phyloP scores from a whole-genome alignment of 2,329 filamentous ascomycete genomes.

The Venturia nashicola region DNA sequence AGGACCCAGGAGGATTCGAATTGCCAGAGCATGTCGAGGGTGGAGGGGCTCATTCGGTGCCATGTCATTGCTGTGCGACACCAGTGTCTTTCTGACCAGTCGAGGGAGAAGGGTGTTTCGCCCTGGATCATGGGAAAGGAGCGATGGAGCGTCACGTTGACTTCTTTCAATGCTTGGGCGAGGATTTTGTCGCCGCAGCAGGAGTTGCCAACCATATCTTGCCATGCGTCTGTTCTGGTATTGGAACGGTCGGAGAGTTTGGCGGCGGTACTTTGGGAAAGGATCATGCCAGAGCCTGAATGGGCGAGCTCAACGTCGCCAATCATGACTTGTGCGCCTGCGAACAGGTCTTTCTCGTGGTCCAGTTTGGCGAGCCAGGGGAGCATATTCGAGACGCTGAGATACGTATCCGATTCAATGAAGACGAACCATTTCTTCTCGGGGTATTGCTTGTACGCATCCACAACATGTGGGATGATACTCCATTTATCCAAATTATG shows the following conservation, averaged over 20 bases:
- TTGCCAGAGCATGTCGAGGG: conserved; percentile 20
- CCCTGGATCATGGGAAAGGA: conserved; percentile 32
- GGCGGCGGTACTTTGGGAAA: conserved; percentile 28
- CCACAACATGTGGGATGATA: conserved; percentile 23
- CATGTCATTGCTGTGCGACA: conserved; percentile 29
- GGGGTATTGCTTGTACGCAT: conserved; percentile 24
- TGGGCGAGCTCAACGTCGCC: conserved; percentile 28
- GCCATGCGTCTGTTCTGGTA: conserved; percentile 24
- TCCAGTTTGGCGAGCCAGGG: conserved; percentile 28
- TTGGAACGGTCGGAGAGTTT: conserved; percentile 22
- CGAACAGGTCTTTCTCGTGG: conserved; percentile 28
- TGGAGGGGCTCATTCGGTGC: conserved; percentile 19
- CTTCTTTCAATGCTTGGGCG: conserved; percentile 21
- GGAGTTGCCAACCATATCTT: conserved; percentile 18
- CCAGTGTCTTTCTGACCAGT: conserved; percentile 28
- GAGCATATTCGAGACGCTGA: conserved; percentile 41
- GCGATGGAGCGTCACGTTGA: conserved; percentile 23
- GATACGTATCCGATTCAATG: conserved; percentile 46
- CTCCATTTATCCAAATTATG: conserved; percentile 28
- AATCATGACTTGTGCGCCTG: conserved; percentile 26
- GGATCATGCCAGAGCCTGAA: conserved; percentile 29
- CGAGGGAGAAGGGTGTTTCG: conserved; percentile 27
- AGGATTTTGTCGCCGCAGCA: conserved; percentile 28
- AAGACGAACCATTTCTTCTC: conserved; percentile 47
- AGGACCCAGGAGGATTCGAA: conserved; percentile 20